Conservation (phyloP, 176 grass and related monocot genomes). For the Phyllostachys edulis region DNA sequence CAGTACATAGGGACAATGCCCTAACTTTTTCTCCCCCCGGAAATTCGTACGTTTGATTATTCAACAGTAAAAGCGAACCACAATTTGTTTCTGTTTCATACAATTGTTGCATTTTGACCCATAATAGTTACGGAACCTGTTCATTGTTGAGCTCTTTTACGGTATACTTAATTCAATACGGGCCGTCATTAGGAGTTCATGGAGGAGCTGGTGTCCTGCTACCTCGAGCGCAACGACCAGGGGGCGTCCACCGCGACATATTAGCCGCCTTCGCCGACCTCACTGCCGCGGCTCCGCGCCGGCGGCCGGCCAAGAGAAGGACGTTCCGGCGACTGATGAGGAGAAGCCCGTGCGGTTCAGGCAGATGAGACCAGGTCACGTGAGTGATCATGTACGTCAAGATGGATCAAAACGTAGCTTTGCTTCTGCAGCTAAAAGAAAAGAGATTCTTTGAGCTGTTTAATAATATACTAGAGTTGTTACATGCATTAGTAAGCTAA, state of each 20-base stretch:
- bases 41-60: neutral
- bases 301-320: neutral
- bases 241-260: conserved; percentile 31
- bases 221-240: conserved; percentile 43
- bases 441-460: too few species aligned
- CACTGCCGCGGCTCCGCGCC: neutral
- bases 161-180: too few species aligned
- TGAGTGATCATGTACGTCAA: too few species aligned
- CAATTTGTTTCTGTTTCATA: neutral
- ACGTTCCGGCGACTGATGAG: neutral
- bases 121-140: neutral
- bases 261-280: conserved; percentile 31
- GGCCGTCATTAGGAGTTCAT: conserved; percentile 31
- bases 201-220: conserved; percentile 32
- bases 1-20: neutral
- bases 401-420: too few species aligned
- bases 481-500: too few species aligned
- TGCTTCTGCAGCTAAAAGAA: too few species aligned
- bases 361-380: neutral
- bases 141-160: neutral
- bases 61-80: neutral
- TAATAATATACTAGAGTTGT: too few species aligned
- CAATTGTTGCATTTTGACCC: neutral
- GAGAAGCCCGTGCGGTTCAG: neutral
- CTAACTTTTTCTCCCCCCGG: neutral